Conservation (phyloP, 2,329 filamentous ascomycete genomes). For the Mollisia scopiformis region DNA sequence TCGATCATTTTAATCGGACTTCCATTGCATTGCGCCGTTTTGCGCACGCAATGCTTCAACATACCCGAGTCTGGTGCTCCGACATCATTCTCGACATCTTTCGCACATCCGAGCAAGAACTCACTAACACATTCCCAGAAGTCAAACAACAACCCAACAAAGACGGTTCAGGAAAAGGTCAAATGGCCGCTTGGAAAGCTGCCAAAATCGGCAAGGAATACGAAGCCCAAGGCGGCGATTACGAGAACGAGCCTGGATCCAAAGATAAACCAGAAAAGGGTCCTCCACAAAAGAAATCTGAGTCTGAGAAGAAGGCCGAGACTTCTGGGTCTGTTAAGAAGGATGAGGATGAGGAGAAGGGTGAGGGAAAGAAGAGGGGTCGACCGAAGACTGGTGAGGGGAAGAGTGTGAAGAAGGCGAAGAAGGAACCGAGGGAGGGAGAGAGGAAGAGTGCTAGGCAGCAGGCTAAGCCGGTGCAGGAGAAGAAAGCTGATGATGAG, state of each 20-base stretch:
- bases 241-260: conserved; percentile 44
- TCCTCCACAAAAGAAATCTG: conserved; percentile 40
- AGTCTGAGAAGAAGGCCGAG: conserved; percentile 17
- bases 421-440: conserved; percentile 22
- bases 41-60: too few relatives aligned
- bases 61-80: too few relatives aligned
- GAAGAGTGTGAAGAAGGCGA: conserved; percentile 14
- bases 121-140: conserved; percentile 30
- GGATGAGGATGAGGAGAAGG: neutral
- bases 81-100: neutral
- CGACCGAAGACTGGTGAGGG: conserved; percentile 40
- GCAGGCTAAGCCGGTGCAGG: conserved; percentile 12
- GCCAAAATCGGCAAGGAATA: conserved; percentile 46
- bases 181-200: conserved; percentile 51
- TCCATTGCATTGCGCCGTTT: too few relatives aligned
- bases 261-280: conserved; percentile 49
- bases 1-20: too few relatives aligned
- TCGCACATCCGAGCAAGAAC: neutral
- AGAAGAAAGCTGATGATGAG: neutral
- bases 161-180: conserved; percentile 47
- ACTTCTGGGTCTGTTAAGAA: neutral
- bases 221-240: conserved; percentile 42
- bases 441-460: conserved; percentile 23
- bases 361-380: conserved; percentile 33
- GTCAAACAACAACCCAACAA: conserved; percentile 49